Evolutionary conservation across 306 rosid species (phyloP).

Genomic region (Quercus cerris): DNA sequence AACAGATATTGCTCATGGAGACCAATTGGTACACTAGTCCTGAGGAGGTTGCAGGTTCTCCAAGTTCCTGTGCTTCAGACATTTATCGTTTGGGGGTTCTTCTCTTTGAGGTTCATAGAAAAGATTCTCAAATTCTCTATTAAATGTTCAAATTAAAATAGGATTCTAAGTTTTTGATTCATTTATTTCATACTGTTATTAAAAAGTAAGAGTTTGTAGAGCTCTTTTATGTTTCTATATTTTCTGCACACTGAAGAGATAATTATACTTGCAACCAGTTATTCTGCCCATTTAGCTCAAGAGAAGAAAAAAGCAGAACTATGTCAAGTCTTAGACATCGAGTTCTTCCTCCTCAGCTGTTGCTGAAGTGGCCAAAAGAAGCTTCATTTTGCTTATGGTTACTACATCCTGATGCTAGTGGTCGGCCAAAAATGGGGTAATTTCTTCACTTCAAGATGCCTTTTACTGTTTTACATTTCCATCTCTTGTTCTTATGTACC

Average conservation of each 20-base stretch:
- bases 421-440: constrained; percentile 86
- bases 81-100: constrained; percentile 86
- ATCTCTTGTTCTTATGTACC: not conserved
- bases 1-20: constrained; percentile 77
- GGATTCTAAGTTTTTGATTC: constrained; percentile 8
- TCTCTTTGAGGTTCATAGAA: constrained; percentile 73
- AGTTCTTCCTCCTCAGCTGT: constrained; percentile 98
- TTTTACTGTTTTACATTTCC: constrained; percentile 8
- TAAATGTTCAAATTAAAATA: constrained; percentile 15
- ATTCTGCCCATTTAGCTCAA: constrained; percentile 80
- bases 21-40: constrained; percentile 90
- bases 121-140: constrained; percentile 7
- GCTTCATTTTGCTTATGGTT: constrained; percentile 97
- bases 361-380: constrained; percentile 94
- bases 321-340: constrained; percentile 95
- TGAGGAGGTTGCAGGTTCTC: constrained; percentile 62
- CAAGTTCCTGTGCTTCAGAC: constrained; percentile 84
- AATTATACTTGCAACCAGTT: constrained; percentile 56
- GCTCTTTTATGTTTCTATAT: constrained; percentile 6
- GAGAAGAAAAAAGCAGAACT: constrained; percentile 82
- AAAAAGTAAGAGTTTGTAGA: constrained; percentile 8
- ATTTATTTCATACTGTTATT: constrained; percentile 17
- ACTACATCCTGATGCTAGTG: constrained; percentile 86
- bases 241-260: constrained; percentile 31
- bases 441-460: constrained; percentile 12